Conservation (phyloP, 345 rosid genomes). For the Eucalyptus decipiens region DNA sequence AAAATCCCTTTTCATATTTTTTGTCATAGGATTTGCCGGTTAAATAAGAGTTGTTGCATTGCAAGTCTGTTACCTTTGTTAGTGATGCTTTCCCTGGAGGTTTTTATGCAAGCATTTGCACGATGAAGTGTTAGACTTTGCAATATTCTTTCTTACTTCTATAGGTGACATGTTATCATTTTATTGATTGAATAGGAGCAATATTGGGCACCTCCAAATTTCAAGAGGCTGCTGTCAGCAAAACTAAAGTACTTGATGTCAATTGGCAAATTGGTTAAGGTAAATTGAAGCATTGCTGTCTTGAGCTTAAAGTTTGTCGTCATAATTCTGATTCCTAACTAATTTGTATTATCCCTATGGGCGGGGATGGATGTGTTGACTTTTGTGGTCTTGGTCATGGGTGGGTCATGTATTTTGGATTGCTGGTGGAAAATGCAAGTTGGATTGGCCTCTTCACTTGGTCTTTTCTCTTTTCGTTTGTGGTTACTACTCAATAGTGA, state of each 20-base stretch:
- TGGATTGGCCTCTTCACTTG: neutral
- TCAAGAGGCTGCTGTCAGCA: conserved; percentile 72
- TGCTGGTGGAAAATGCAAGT: neutral
- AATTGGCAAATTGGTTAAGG: conserved; percentile 78
- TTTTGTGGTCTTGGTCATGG: neutral
- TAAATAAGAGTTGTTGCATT: neutral
- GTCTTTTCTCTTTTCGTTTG: neutral
- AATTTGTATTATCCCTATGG: neutral
- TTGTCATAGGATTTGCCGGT: neutral
- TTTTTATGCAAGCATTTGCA: neutral
- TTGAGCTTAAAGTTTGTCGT: neutral
- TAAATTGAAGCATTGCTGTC: conserved; percentile 4
- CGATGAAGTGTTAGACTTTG: neutral
- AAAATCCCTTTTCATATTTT: neutral
- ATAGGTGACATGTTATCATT: neutral
- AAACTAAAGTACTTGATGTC: conserved; percentile 75
- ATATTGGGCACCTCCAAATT: conserved; percentile 89
- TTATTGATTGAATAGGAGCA: conserved; percentile 47
- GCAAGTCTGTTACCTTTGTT: neutral
- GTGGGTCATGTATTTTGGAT: neutral
- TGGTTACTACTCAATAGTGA: neutral
- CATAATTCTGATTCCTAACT: neutral
- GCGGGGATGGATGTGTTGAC: neutral
- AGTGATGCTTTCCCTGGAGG: neutral
- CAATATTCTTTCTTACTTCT: neutral